Base-by-base conservation (phyloP, 345 rosid species). In the Eucalyptus regnans region DNA sequence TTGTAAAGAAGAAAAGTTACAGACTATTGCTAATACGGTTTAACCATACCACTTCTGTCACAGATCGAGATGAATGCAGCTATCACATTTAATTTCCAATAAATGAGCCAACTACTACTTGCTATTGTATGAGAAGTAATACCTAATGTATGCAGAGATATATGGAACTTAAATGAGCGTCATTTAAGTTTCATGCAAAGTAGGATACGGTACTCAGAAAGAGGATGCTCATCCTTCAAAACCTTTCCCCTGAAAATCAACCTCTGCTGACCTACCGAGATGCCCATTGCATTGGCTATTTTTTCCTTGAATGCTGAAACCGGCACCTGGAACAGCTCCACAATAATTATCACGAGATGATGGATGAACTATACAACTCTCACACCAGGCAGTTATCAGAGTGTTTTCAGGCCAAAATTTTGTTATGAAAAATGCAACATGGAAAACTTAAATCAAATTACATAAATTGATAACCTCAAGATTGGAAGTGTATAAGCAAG, bases 181-280 rank as follows among this genome's bases (percentile, higher is more conserved):
- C 56, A 49, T 50, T 58, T 18, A 86, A 12, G 46, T 29, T 16
- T 52, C 23, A 29, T 37, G 46, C 29, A 56, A 41, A 79, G 44
- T 13, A 90, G 97, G 99, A 97, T 98, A 98, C 99, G 97, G 89
- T 97, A 97, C 89, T 96, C 98, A 50, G 99, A 96, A 90, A 98
- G 99, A 86, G 90, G 94, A 88, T 96, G 96, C 58, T 97, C 97
- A 93, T 97, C 99, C 92, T 96, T 98, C 90, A 97, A 93, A 86
- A 98, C 99, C 91, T 94, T 94, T 91, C 99, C 99, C 83, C 98
- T 92, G 88, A 97, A 98, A 93, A 98, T 98, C 91, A 98, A 93
- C 86, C 99, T 91, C 87, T 97, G 99, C 91, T 96, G 99, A 89
- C 94, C 95, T 49, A 94, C 98, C 12, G 99, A 96, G 71, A 98